Conservation (phyloP, 148 eudicot species). For the Persicaria tinctoria region DNA sequence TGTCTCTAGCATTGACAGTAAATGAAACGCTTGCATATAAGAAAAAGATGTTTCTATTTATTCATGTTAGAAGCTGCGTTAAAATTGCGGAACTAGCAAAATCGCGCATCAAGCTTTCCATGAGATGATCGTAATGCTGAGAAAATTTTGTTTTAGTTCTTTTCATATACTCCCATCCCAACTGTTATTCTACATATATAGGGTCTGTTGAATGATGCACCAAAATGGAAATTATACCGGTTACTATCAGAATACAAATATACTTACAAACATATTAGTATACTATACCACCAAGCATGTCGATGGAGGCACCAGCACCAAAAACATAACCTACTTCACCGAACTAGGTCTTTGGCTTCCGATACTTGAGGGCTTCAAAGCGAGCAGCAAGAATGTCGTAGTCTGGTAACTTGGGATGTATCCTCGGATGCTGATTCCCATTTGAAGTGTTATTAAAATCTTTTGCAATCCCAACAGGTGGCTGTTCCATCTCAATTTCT, state of each 20-base stretch:
- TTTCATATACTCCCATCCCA: neutral
- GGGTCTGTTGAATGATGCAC: neutral
- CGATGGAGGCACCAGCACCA: neutral
- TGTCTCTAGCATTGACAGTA: neutral
- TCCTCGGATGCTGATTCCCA: slow-evolving; percentile 24
- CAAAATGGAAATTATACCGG: neutral
- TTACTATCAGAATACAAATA: neutral
- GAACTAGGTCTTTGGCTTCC: slow-evolving; percentile 24
- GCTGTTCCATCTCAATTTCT: slow-evolving; percentile 42
- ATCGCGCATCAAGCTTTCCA: too few relatives aligned
- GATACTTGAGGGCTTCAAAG: slow-evolving; percentile 75
- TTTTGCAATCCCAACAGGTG: slow-evolving; percentile 8
- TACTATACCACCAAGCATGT: neutral
- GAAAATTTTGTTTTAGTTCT: too few relatives aligned
- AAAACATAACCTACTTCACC: neutral
- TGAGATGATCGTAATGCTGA: too few relatives aligned
- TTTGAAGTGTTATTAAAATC: neutral
- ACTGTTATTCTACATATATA: neutral
- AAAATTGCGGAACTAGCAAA: neutral
- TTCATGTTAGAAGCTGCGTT: neutral
- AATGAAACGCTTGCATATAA: neutral
- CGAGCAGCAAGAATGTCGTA: slow-evolving; percentile 82
- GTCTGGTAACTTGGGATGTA: slow-evolving; percentile 89
- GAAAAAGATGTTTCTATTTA: neutral
- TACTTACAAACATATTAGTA: slow-evolving; percentile 5